Percentiles rank a stretch among this genome's conserved stretches.
Conservation (phyloP, 805 yeast species). For the Saturnispora hagleri region DNA sequence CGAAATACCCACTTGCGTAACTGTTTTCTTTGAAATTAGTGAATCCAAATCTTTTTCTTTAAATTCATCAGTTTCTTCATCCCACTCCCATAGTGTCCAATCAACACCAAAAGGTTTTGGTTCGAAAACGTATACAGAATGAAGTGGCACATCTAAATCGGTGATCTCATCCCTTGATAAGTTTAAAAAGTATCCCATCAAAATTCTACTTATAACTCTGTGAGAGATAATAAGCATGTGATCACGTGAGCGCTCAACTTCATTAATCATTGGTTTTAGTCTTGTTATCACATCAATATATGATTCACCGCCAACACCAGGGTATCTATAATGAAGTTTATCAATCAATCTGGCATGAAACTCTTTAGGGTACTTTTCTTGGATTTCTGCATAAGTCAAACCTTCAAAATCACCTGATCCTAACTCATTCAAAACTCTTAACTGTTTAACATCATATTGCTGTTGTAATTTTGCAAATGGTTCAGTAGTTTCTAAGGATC, state of each 20-base stretch:
- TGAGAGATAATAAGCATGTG: constrained; percentile 80
- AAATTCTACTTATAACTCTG: constrained; percentile 80
- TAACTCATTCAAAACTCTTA: constrained; percentile 88
- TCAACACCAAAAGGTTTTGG: constrained; percentile 95
- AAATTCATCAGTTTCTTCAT: constrained; percentile 72
- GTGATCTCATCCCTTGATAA: constrained; percentile 72
- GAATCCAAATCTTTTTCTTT: constrained; percentile 41
- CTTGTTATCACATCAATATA: constrained; percentile 89
- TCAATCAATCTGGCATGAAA: constrained; percentile 65
- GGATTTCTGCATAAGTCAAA: constrained; percentile 83
- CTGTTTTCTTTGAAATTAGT: constrained; percentile 38
- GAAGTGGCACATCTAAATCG: constrained; percentile 87
- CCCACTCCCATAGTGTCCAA: constrained; percentile 82
- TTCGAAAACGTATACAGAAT: constrained; percentile 81
- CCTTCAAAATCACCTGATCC: constrained; percentile 94
- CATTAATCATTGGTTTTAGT: constrained; percentile 81
- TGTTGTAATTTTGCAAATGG: constrained; percentile 54
- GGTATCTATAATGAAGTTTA: constrained; percentile 82
- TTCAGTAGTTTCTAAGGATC: constrained; percentile 73
- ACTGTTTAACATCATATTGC: constrained; percentile 68
- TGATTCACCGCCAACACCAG: constrained; percentile 96
- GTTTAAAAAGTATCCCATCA: constrained; percentile 83
- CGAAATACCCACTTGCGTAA: constrained; percentile 62
- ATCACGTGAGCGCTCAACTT: constrained; percentile 84
- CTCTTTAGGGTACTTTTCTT: constrained; percentile 62